These are phyloP conservation scores for Alopecurus myosuroides DNA, from an alignment of 176 grass and related monocot species.

Conservation along the genomic window DNA sequence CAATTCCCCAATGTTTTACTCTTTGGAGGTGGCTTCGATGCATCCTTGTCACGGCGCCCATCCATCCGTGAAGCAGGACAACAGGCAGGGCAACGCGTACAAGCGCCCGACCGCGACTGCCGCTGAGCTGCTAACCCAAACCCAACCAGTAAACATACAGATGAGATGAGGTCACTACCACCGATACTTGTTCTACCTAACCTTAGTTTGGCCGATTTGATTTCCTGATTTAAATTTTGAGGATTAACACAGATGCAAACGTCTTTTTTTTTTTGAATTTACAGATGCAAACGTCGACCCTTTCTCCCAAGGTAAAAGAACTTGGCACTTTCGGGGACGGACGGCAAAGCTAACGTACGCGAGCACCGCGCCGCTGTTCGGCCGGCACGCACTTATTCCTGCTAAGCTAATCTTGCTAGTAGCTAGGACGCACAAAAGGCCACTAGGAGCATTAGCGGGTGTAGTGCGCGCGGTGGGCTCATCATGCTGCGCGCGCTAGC, in stretches of 20 bases:
- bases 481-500: neutral
- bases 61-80: neutral
- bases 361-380: neutral
- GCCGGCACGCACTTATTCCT: neutral
- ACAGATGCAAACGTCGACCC: neutral
- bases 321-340: neutral
- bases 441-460: neutral
- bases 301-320: neutral
- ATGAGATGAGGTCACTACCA: neutral
- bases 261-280: no score
- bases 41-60: neutral
- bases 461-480: conserved; percentile 17
- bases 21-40: neutral
- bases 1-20: neutral
- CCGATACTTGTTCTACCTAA: neutral
- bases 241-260: neutral
- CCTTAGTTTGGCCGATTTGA: neutral
- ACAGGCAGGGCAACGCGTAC: neutral
- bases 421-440: conserved; percentile 22
- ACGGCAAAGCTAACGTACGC: neutral
- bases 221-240: neutral
- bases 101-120: conserved; percentile 1
- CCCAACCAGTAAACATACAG: neutral
- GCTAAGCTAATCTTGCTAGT: conserved; percentile 3
- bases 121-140: neutral